Base-by-base conservation (phyloP, 129 eudicot species). In the Solidago caesia region DNA sequence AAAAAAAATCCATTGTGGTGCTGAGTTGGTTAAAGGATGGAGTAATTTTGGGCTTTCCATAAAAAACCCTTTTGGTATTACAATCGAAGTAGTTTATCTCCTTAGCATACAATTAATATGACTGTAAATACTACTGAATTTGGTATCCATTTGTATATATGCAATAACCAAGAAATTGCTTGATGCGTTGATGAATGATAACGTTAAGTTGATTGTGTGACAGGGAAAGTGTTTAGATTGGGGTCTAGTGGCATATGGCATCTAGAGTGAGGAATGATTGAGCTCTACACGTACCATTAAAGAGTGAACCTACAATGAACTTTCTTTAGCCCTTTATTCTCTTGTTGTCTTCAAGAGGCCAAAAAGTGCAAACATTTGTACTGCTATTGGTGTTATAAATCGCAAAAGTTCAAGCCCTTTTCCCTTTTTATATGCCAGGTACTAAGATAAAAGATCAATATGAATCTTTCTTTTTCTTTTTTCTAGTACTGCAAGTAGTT, bases 361-460 rank as follows among this genome's bases (percentile, higher is more conserved):
- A 47, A 73, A 80, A 80, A 80, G 83, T 58, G 65, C 71, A 73
- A 11, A 78, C 64, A 70, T 62, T 71, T 71, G 71, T 46, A 15
- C 81, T 55, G 59, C 75, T 33, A 41, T 69, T 59, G 42, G 62
- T 16, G 44, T 59, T 41, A 12, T 16, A 70, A 77, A 58, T 55
- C 21, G 81, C 76, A 48, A 60, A 77, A 68, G 74, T 66, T 55
- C 73, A 77, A 16, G 7, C 44, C 71, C 56, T 60, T 25, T 71
- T 78, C 41, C 39, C 33, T 14, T 60, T 52, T 78, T 64, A 7
- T 5, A 33, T 46, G 21, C 41, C 14, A 55, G 64, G 41, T 52
- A 44, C 45, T 16, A 67, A 75, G 45, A 43, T 66, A 43, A 52
- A 21, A 52, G 65, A 71, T 78, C 77, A 72, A 21, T 73, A 56